Percentiles rank a stretch among this genome's conserved stretches.
Conservation (phyloP, 2,329 filamentous ascomycete species). For the Penicillium sp. region DNA sequence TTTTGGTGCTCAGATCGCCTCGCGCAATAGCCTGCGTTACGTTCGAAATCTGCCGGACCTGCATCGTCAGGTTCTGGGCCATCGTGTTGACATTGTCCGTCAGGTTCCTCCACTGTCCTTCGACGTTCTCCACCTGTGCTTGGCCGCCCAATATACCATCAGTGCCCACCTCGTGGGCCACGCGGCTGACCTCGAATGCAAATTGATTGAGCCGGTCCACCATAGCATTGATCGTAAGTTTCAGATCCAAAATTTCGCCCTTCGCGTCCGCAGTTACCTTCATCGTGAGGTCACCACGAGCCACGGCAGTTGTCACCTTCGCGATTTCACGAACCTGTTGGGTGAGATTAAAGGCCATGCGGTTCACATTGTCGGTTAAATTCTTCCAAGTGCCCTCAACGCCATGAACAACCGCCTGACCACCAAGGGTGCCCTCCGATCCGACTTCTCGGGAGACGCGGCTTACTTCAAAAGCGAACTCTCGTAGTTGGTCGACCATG, state of each 20-base stretch:
- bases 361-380: constrained; percentile 87
- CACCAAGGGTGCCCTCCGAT: constrained; percentile 85
- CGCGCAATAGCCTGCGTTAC: constrained; percentile 91
- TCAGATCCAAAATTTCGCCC: constrained; percentile 87
- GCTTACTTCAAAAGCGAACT: constrained; percentile 91
- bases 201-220: constrained; percentile 61
- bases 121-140: constrained; percentile 59
- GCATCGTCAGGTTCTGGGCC: constrained; percentile 57
- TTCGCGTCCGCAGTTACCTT: constrained; percentile 89
- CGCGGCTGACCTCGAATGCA: constrained; percentile 61
- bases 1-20: constrained; percentile 90
- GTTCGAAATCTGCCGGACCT: constrained; percentile 82
- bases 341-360: constrained; percentile 94
- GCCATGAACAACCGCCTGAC: constrained; percentile 88
- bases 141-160: constrained; percentile 60
- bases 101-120: constrained; percentile 62
- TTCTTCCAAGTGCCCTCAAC: constrained; percentile 95
- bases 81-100: constrained; percentile 64
- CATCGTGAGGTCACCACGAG: constrained; percentile 83
- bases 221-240: constrained; percentile 74
- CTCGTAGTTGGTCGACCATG: constrained; percentile 93
- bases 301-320: constrained; percentile 89
- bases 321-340: constrained; percentile 95
- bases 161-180: constrained; percentile 60
- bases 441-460: constrained; percentile 91